These are phyloP conservation scores for Penicillium pulvis DNA, from an alignment of 495 filamentous ascomycete species.

Conservation along the genomic window DNA sequence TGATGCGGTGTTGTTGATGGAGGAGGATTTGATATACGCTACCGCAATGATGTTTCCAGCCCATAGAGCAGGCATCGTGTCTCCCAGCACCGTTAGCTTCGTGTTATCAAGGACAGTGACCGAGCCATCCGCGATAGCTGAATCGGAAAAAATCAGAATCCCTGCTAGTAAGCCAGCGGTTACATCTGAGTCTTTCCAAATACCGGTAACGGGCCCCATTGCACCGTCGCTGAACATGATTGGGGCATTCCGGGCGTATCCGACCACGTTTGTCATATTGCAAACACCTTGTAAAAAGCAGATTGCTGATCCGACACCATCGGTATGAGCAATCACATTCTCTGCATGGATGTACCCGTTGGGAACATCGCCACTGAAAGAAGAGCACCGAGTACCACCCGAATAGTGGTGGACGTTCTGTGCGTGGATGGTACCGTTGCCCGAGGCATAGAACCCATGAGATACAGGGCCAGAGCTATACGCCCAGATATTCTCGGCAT, in stretches of 20 bases:
- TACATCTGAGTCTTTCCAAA: slow-evolving; percentile 5
- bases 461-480: slow-evolving; percentile 23
- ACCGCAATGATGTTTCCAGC: slow-evolving; percentile 18
- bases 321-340: slow-evolving; percentile 19
- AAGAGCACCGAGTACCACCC: slow-evolving; percentile 20
- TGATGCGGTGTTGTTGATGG: slow-evolving; percentile 11
- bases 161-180: slow-evolving; percentile 15
- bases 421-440: slow-evolving; percentile 22
- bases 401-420: slow-evolving; percentile 15
- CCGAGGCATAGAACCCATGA: slow-evolving; percentile 21
- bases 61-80: slow-evolving; percentile 16
- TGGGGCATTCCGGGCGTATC: slow-evolving; percentile 12
- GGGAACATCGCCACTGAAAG: slow-evolving; percentile 22
- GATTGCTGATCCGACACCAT: slow-evolving; percentile 21
- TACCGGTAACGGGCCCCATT: slow-evolving; percentile 10
- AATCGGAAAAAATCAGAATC: slow-evolving; percentile 17
- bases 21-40: slow-evolving; percentile 3
- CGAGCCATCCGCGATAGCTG: no score
- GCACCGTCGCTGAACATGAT: slow-evolving; percentile 17
- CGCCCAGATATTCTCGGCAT: slow-evolving; percentile 17
- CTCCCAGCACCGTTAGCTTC: slow-evolving; percentile 9
- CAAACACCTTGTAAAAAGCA: slow-evolving; percentile 17
- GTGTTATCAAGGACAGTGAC: no score
- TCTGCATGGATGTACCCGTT: slow-evolving; percentile 16
- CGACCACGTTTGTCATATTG: slow-evolving; percentile 9